Conservation (phyloP, 768 basidiomycete species). For the Lactifluus echinatus region DNA sequence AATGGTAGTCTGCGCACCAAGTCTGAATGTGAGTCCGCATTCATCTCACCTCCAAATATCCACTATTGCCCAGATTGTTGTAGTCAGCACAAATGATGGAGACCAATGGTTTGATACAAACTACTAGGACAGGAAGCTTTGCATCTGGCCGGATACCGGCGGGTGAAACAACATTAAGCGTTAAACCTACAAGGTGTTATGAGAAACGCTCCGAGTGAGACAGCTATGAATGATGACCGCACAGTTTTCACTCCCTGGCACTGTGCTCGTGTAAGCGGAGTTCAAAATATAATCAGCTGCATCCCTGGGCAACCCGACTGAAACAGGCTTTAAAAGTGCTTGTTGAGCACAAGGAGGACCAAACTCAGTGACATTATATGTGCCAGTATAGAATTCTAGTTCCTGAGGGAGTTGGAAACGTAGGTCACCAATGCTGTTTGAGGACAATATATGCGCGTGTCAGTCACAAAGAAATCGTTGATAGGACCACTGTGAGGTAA, state of each 20-base stretch:
- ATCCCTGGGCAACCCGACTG: not conserved
- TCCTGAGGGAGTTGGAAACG: slow-evolving; percentile 31
- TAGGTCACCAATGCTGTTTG: slow-evolving; percentile 26
- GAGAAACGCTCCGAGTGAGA: not conserved
- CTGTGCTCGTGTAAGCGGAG: not conserved
- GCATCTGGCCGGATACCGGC: not conserved
- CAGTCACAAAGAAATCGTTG: not conserved
- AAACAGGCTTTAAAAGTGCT: not conserved
- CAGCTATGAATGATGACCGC: not conserved
- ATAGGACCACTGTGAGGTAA: not conserved
- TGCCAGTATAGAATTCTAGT: slow-evolving; percentile 11
- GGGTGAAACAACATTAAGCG: slow-evolving; percentile 21
- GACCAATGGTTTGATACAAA: slow-evolving; percentile 3
- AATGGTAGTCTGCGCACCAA: not conserved
- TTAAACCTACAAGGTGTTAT: slow-evolving; percentile 16
- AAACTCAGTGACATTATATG: slow-evolving; percentile 16
- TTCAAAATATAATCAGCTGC: not conserved
- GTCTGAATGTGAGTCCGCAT: not conserved
- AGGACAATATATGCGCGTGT: not conserved
- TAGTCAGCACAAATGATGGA: not conserved
- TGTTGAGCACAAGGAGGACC: slow-evolving; percentile 24
- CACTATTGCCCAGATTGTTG: slow-evolving; percentile 7
- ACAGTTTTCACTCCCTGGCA: slow-evolving; percentile 19
- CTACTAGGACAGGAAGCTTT: slow-evolving; percentile 23
- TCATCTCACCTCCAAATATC: slow-evolving; percentile 21